A percentile compares a stretch with the other conserved stretches of the same genome.
Evolutionary conservation across 805 yeast genomes (phyloP).

Genomic region (Metschnikowia lochheadii): DNA sequence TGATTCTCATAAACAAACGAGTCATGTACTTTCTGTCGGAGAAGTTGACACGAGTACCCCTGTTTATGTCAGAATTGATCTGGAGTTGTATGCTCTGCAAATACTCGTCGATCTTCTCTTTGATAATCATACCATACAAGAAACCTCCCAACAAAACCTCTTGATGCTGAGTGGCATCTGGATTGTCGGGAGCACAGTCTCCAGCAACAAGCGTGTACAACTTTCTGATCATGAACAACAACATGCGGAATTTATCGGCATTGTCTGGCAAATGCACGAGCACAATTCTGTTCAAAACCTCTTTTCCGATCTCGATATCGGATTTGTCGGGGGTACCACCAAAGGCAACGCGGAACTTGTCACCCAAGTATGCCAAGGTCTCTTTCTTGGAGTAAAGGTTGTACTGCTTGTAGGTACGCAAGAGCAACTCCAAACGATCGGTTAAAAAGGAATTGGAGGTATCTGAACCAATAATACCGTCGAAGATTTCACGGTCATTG

Average conservation of each 20-base stretch:
- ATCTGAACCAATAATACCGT: conserved; percentile 92
- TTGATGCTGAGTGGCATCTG: conserved; percentile 99
- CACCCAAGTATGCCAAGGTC: conserved; percentile 92
- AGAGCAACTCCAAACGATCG: conserved; percentile 91
- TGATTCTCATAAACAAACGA: conserved; percentile 70
- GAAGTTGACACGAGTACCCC: conserved; percentile 81
- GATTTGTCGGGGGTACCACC: conserved; percentile 84
- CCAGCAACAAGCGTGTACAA: conserved; percentile 93
- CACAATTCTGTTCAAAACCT: conserved; percentile 77
- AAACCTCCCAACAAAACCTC: conserved; percentile 94
- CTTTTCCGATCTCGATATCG: conserved; percentile 87
- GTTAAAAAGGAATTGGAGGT: conserved; percentile 86
- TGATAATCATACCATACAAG: conserved; percentile 92
- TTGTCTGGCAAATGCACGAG: conserved; percentile 77
- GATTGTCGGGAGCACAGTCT: conserved; percentile 94
- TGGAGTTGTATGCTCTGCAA: conserved; percentile 68
- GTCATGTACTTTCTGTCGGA: conserved; percentile 78
- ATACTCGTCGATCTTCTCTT: conserved; percentile 95
- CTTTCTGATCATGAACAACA: conserved; percentile 93
- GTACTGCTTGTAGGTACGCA: conserved; percentile 84
- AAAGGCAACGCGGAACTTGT: conserved; percentile 90
- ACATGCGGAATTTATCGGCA: conserved; percentile 78
- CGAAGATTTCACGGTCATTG: conserved; percentile 91
- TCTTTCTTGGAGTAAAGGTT: conserved; percentile 75
- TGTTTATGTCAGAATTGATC: conserved; percentile 71